A percentile compares a stretch with the other conserved stretches of the same genome.
phyloP scores from a whole-genome alignment of 768 basidiomycete species.

The Tricholoma furcatifolium region DNA sequence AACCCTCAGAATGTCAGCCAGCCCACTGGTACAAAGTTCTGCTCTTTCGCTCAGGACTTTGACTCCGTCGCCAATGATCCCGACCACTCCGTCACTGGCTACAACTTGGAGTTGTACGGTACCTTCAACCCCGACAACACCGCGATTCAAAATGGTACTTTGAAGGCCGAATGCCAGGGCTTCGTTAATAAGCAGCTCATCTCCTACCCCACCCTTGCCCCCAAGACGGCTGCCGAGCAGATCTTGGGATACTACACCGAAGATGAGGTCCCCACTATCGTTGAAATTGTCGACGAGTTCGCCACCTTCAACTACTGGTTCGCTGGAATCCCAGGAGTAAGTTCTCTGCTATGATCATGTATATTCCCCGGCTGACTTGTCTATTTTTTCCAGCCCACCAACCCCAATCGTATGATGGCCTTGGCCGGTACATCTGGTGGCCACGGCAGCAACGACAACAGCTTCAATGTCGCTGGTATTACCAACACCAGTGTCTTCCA shows the following conservation, averaged over 20 bases:
- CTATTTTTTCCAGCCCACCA: slow-evolving; percentile 18
- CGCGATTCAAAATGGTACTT: slow-evolving; percentile 9
- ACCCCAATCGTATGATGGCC: slow-evolving; percentile 29
- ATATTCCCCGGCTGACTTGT: background rate
- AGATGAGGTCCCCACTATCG: slow-evolving; percentile 21
- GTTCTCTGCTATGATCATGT: background rate
- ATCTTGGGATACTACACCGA: slow-evolving; percentile 24
- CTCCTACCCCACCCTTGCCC: slow-evolving; percentile 14
- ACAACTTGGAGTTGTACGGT: slow-evolving; percentile 23
- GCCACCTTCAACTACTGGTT: slow-evolving; percentile 32
- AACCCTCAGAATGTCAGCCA: slow-evolving; percentile 20
- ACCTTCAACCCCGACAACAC: slow-evolving; percentile 18
- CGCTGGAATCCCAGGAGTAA: slow-evolving; percentile 23
- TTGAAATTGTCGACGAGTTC: slow-evolving; percentile 23
- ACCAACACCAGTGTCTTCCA: slow-evolving; percentile 27
- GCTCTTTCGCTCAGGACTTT: slow-evolving; percentile 18
- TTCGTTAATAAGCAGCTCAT: slow-evolving; percentile 24
- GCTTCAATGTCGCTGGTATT: slow-evolving; percentile 17
- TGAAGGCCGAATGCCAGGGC: slow-evolving; percentile 20
- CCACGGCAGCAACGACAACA: slow-evolving; percentile 25
- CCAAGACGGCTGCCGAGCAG: slow-evolving; percentile 21
- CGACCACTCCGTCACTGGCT: slow-evolving; percentile 23
- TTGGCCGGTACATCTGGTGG: slow-evolving; percentile 28
- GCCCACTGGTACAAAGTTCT: slow-evolving; percentile 17
- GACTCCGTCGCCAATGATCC: slow-evolving; percentile 23